Evolutionary conservation across 441 rosid genomes (phyloP).

Genomic region (Sinapis alba): DNA sequence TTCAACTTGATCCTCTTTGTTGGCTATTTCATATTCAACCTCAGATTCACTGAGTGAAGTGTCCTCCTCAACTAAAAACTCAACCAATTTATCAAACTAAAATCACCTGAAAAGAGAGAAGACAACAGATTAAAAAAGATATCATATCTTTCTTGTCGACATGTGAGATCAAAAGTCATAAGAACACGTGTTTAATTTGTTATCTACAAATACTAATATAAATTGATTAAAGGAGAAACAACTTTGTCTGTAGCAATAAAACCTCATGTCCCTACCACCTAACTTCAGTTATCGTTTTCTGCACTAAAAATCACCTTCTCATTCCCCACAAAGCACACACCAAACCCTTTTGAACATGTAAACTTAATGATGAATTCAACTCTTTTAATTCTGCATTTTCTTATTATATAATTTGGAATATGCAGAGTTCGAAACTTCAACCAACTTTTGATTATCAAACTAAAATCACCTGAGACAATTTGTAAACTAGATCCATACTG

Average conservation of each 20-base stretch:
- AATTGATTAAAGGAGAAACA: too few species aligned
- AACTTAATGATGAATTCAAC: too few species aligned
- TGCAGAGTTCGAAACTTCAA: neutral
- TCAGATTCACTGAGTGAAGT: neutral
- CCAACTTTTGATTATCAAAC: neutral
- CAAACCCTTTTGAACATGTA: too few species aligned
- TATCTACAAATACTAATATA: too few species aligned
- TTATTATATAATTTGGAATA: neutral
- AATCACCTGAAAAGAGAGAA: neutral
- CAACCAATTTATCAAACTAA: constrained; percentile 2
- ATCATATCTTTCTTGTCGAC: neutral
- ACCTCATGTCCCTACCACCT: too few species aligned
- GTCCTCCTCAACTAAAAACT: neutral
- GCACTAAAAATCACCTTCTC: too few species aligned
- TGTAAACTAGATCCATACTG: neutral
- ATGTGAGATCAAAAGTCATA: neutral
- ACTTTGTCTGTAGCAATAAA: too few species aligned
- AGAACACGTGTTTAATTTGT: neutral
- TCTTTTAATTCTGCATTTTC: neutral
- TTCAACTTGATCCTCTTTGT: neutral
- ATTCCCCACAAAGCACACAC: too few species aligned
- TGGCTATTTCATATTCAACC: neutral
- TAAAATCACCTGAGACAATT: neutral
- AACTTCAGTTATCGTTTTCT: too few species aligned
- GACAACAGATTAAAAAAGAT: neutral